Evolutionary conservation across 352 stramenopile genomes (phyloP).

Genomic region (Phytopythium chamaehyphon): DNA sequence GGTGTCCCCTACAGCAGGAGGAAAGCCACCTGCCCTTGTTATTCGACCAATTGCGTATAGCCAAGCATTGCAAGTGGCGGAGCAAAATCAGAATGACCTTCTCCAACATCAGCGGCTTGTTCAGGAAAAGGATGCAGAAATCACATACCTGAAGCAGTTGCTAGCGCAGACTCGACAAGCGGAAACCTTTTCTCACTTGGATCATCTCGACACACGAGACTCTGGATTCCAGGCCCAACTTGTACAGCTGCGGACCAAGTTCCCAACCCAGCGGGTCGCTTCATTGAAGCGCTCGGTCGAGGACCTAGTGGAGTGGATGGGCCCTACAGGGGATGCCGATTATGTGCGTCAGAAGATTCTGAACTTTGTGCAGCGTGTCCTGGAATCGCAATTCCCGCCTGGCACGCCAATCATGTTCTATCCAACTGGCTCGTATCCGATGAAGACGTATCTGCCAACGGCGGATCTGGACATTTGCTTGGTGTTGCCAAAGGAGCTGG

Average conservation of each 20-base stretch:
- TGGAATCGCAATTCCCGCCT: conserved; percentile 50
- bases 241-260: conserved; percentile 23
- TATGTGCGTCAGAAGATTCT: conserved; percentile 59
- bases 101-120: conserved; percentile 52
- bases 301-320: conserved; percentile 58
- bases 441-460: conserved; percentile 89
- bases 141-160: conserved; percentile 36
- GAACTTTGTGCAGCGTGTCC: conserved; percentile 56
- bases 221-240: conserved; percentile 4
- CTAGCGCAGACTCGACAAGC: conserved; percentile 24
- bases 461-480: conserved; percentile 85
- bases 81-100: conserved; percentile 61
- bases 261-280: conserved; percentile 26
- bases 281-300: conserved; percentile 29
- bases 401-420: conserved; percentile 50
- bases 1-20: background rate
- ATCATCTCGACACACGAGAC: conserved; percentile 4
- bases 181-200: conserved; percentile 9
- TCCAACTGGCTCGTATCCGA: conserved; percentile 81
- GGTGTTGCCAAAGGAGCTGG: conserved; percentile 72
- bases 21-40: conserved; percentile 44
- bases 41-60: conserved; percentile 69
- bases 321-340: conserved; percentile 57
- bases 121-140: conserved; percentile 67
- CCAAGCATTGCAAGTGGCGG: conserved; percentile 59